Percentiles rank a stretch among this genome's conserved stretches.
These are phyloP conservation scores for Lepidium africanum DNA, from an alignment of 345 rosid genomes.

Conservation along the genomic window DNA sequence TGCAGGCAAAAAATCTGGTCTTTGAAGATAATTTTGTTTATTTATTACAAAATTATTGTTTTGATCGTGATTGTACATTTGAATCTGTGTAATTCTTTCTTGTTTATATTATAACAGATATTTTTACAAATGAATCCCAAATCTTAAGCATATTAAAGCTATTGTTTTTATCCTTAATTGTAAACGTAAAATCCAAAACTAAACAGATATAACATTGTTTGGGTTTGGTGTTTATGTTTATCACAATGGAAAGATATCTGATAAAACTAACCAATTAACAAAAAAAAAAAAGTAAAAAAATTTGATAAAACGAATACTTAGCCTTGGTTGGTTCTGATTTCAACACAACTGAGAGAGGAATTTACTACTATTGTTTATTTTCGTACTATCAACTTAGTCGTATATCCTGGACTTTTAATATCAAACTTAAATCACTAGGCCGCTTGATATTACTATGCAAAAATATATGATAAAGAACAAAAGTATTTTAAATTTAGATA, in stretches of 20 bases:
- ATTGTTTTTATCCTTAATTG: not conserved
- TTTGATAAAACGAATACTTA: no score
- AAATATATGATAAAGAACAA: not conserved
- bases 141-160: not conserved
- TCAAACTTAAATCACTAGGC: no score
- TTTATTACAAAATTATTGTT: not conserved
- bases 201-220: not conserved
- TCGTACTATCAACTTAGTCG: no score
- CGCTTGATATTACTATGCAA: not conserved
- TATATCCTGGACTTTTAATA: no score
- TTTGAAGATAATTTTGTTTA: slow-evolving; percentile 3
- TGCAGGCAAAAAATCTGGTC: not conserved
- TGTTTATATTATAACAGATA: not conserved
- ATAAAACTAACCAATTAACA: no score
- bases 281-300: no score
- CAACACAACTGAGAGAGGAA: no score
- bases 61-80: not conserved
- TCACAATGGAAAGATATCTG: no score
- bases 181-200: not conserved
- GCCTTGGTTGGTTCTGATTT: no score
- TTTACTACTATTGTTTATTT: no score
- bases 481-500: not conserved
- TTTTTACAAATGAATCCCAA: not conserved
- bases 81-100: not conserved
- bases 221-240: not conserved